Conservation (phyloP, 306 rosid genomes). For the Dalbergia cochinchinensis region DNA sequence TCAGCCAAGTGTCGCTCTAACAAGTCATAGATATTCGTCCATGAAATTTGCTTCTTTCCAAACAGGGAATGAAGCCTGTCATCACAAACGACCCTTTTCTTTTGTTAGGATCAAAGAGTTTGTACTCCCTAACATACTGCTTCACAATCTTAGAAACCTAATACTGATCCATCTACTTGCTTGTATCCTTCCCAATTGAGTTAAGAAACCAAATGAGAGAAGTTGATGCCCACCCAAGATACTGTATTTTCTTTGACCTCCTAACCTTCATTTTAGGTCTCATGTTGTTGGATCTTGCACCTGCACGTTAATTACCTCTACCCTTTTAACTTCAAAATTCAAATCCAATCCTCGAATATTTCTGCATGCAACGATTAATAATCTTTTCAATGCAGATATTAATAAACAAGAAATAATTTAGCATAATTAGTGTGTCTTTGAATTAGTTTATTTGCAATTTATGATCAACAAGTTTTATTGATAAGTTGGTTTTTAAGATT, state of each 20-base stretch:
- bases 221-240: constrained; percentile 66
- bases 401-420: too few species aligned
- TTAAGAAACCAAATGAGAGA: constrained; percentile 55
- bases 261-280: constrained; percentile 40
- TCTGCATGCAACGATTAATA: too few species aligned
- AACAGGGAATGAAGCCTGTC: constrained; percentile 60
- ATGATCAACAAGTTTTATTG: too few species aligned
- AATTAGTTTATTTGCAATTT: too few species aligned
- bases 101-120: constrained; percentile 55
- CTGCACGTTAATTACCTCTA: neutral
- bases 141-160: constrained; percentile 54
- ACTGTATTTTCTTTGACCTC: constrained; percentile 52
- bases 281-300: neutral
- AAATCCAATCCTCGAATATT: too few species aligned
- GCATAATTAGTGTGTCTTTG: too few species aligned
- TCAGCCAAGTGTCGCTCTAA: constrained; percentile 62
- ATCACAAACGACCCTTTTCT: constrained; percentile 62
- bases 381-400: too few species aligned
- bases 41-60: constrained; percentile 58
- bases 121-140: constrained; percentile 48
- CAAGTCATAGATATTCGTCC: constrained; percentile 53
- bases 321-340: too few species aligned
- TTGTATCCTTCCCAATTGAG: constrained; percentile 58
- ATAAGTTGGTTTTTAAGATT: too few species aligned
- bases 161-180: constrained; percentile 49